Percentiles rank a stretch among this genome's conserved stretches.
Conservation (phyloP, 768 basidiomycete genomes). For the Fomitopsis serialis region DNA sequence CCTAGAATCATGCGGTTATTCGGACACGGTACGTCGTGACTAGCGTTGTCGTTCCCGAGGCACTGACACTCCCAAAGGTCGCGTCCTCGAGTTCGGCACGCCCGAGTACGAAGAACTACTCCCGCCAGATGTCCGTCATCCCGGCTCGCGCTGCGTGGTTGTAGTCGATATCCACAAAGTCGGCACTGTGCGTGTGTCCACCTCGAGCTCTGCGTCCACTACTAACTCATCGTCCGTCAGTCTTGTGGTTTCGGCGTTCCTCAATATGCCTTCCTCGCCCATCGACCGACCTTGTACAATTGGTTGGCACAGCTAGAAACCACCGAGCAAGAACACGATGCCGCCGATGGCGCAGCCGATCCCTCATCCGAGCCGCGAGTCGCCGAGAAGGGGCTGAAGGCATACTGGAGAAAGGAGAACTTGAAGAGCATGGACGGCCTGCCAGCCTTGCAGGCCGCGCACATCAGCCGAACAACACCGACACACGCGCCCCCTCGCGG, state of each 20-base stretch:
- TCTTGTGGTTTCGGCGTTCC: conserved; percentile 67
- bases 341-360: not conserved
- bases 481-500: conserved; percentile 1
- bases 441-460: conserved; percentile 37
- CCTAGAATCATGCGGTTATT: conserved; percentile 56
- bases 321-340: conserved; percentile 28
- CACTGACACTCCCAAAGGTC: conserved; percentile 32
- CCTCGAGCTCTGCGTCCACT: conserved; percentile 9
- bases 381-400: conserved; percentile 41
- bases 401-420: conserved; percentile 52
- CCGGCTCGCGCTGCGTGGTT: conserved; percentile 58
- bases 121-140: conserved; percentile 37
- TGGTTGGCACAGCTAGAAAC: conserved; percentile 40
- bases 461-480: conserved; percentile 9
- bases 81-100: conserved; percentile 56
- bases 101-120: conserved; percentile 53
- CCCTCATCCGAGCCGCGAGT: not conserved
- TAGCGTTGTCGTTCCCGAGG: too few species aligned
- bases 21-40: conserved; percentile 40
- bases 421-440: conserved; percentile 51
- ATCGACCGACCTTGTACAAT: conserved; percentile 48
- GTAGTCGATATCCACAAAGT: conserved; percentile 55
- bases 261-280: conserved; percentile 48
- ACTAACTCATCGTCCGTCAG: conserved; percentile 28
- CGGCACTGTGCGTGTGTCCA: conserved; percentile 31